Conservation (phyloP, 352 stramenopile species). For the Globisporangium solare region DNA sequence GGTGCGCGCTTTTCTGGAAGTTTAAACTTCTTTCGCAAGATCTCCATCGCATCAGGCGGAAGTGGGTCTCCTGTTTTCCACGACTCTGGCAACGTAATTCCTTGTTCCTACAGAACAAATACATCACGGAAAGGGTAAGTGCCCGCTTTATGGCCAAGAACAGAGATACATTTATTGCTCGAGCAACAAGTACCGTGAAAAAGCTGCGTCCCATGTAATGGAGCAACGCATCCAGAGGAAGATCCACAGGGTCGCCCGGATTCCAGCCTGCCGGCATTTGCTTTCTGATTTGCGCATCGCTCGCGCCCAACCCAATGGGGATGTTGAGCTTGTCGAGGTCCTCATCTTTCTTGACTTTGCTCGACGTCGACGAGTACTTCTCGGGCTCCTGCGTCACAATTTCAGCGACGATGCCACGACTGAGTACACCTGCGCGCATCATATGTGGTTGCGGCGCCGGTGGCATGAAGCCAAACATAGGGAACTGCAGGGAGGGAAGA, state of each 20-base stretch:
- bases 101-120: constrained; percentile 39
- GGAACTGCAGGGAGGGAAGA: constrained; percentile 33
- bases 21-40: constrained; percentile 78
- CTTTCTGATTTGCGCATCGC: constrained; percentile 65
- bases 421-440: constrained; percentile 81
- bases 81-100: constrained; percentile 57
- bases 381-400: constrained; percentile 69
- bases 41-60: constrained; percentile 67
- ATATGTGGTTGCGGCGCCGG: constrained; percentile 81
- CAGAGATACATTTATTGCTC: neutral
- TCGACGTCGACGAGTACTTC: constrained; percentile 55
- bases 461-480: constrained; percentile 86
- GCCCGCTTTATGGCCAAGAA: neutral
- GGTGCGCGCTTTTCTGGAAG: constrained; percentile 59
- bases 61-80: constrained; percentile 71
- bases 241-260: constrained; percentile 69
- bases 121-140: no score
- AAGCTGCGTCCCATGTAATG: constrained; percentile 79
- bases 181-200: constrained; percentile 36
- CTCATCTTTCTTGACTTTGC: constrained; percentile 26
- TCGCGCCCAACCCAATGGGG: constrained; percentile 62
- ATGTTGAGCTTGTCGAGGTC: constrained; percentile 47
- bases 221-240: constrained; percentile 69
- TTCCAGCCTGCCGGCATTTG: constrained; percentile 80
- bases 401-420: constrained; percentile 72